Percentiles rank a stretch among this genome's conserved stretches.
These are phyloP conservation scores for Blastobotrys serpentis DNA, from an alignment of 1,139 yeast species.

Conservation along the genomic window DNA sequence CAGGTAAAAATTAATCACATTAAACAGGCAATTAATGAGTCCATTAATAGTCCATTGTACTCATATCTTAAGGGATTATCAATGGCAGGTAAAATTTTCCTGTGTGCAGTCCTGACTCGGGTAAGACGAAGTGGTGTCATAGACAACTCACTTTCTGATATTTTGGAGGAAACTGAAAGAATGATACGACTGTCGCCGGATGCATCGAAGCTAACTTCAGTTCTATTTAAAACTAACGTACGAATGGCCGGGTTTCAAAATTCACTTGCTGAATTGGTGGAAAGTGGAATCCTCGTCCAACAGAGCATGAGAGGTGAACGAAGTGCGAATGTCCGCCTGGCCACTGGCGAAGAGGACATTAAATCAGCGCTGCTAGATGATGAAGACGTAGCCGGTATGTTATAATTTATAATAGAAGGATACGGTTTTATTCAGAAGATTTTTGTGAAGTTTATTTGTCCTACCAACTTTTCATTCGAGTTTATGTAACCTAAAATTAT, in stretches of 20 bases:
- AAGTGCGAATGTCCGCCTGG: slow-evolving; percentile 58
- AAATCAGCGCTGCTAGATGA: slow-evolving; percentile 59
- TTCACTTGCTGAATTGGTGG: slow-evolving; percentile 65
- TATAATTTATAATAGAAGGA: slow-evolving; percentile 19
- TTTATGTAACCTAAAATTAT: no score
- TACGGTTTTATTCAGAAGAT: no score
- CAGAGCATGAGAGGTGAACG: slow-evolving; percentile 72
- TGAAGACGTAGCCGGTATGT: slow-evolving; percentile 40
- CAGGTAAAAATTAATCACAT: slow-evolving; percentile 69
- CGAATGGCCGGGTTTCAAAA: slow-evolving; percentile 50
- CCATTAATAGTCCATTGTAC: slow-evolving; percentile 70
- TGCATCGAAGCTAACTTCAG: slow-evolving; percentile 21
- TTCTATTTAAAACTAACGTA: slow-evolving; percentile 26
- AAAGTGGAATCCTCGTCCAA: slow-evolving; percentile 69
- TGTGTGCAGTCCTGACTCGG: slow-evolving; percentile 65
- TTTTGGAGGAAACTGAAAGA: slow-evolving; percentile 71
- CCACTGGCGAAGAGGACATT: slow-evolving; percentile 70
- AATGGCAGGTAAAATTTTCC: slow-evolving; percentile 65
- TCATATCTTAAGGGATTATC: slow-evolving; percentile 61
- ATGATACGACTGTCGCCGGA: slow-evolving; percentile 40
- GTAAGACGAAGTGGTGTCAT: slow-evolving; percentile 67
- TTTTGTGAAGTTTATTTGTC: no score
- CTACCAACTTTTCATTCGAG: no score
- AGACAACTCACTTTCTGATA: slow-evolving; percentile 71
- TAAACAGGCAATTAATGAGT: slow-evolving; percentile 74